These are phyloP conservation scores for Phyllosticta capitalensis DNA, from an alignment of 2,329 filamentous ascomycete genomes.

Conservation along the genomic window DNA sequence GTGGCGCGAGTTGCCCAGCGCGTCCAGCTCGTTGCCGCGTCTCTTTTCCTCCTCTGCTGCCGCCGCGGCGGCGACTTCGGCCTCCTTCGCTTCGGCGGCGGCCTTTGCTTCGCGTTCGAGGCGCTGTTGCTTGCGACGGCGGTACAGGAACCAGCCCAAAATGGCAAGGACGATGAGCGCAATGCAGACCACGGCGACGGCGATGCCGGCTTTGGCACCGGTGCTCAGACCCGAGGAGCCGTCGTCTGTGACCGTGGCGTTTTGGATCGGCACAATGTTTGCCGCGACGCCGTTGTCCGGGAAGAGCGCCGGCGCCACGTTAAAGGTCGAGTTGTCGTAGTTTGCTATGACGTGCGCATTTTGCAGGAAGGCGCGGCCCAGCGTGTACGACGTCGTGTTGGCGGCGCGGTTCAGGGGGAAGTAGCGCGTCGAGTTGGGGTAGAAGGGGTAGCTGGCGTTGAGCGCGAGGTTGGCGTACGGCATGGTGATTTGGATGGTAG, in stretches of 20 bases:
- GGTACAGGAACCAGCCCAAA: slow-evolving; percentile 14
- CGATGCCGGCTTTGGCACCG: slow-evolving; percentile 21
- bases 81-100: not conserved
- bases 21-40: not conserved
- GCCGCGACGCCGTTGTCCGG: slow-evolving; percentile 32
- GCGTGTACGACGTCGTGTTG: slow-evolving; percentile 28
- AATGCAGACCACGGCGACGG: slow-evolving; percentile 15
- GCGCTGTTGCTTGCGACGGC: slow-evolving; percentile 6
- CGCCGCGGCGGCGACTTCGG: not conserved
- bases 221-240: slow-evolving; percentile 13
- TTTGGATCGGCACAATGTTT: slow-evolving; percentile 27
- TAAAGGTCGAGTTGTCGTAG: slow-evolving; percentile 23
- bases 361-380: slow-evolving; percentile 33
- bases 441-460: slow-evolving; percentile 16
- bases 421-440: slow-evolving; percentile 20
- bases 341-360: slow-evolving; percentile 33
- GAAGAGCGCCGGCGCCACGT: slow-evolving; percentile 47
- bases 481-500: slow-evolving; percentile 23
- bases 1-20: not conserved
- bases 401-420: slow-evolving; percentile 30
- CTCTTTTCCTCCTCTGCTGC: not conserved
- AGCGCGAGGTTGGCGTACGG: slow-evolving; percentile 32
- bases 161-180: slow-evolving; percentile 13
- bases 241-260: not conserved
- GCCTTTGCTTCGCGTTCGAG: not conserved